A percentile compares a stretch with the other conserved stretches of the same genome.
phyloP scores from a whole-genome alignment of 2,329 filamentous ascomycete species.

The Trichoderma harzianum region DNA sequence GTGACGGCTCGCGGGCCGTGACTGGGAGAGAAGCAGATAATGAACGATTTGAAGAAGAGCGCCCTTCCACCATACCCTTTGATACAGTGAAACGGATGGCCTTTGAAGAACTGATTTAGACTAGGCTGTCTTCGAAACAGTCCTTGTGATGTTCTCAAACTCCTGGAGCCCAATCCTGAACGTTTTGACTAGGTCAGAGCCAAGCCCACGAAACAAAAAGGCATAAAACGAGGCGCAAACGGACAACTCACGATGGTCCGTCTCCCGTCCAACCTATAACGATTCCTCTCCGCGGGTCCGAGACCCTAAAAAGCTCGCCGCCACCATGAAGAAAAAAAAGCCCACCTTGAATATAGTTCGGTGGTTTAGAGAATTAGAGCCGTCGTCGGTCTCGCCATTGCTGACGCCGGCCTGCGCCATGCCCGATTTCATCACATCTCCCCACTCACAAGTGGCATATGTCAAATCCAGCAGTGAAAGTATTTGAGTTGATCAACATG shows the following conservation, averaged over 20 bases:
- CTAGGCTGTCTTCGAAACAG: neutral
- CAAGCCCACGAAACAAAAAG: neutral
- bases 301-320: neutral
- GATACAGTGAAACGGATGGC: neutral
- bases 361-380: neutral
- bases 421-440: neutral
- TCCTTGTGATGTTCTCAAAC: neutral
- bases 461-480: neutral
- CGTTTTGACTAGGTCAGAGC: neutral
- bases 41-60: neutral
- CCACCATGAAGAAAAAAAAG: constrained; percentile 1
- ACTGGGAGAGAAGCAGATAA: neutral
- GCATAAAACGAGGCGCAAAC: neutral
- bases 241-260: neutral
- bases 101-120: neutral
- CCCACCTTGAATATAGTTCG: constrained; percentile 1
- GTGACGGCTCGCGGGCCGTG: neutral
- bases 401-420: constrained; percentile 7
- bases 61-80: neutral
- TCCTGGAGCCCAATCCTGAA: neutral
- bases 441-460: neutral
- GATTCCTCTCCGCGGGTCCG: neutral
- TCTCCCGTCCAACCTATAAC: neutral
- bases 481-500: neutral
- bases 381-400: constrained; percentile 1